Evolutionary conservation across 1,284 basidiomycete genomes (phyloP), one percentile per base, ranked within the genome.

Genomic region (Xerocomus cyaneibrunnescens): DNA sequence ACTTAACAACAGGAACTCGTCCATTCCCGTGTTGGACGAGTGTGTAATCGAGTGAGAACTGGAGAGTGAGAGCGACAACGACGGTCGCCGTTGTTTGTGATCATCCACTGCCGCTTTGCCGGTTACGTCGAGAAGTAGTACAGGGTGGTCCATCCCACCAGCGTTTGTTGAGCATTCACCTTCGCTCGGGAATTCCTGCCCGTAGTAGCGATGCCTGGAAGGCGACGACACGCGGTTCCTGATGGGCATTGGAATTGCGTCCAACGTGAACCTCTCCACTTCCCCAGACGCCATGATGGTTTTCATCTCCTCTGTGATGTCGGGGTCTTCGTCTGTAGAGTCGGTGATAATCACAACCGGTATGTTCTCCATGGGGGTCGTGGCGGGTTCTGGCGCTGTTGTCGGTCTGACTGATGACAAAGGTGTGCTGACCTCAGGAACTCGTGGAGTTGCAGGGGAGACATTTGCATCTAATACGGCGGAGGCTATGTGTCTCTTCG

Each of bases 271-370:
- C 13, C 14, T 34, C 13, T 1, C 27, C 4, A 5, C 36, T n/a
- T 48, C 51, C 23, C 12, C 16, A 4, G 61, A 50, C 0, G 60
- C 57, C 12, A 39, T 13, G 5, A 45, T 17, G 28, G 42, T 47
- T 17, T 59, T 62, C 7, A 6, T 16, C 16, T 57, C 61, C 0
- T 41, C 51, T 12, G 37, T 32, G 21, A 19, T 39, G 5, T 28
- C 25, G 6, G 36, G 16, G 2, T 23, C 52, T 7, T 6, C 23
- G 9, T 56, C 51, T 1, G 50, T 56, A 0, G 60, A 56, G 14
- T 56, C 50, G 25, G 61, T 52, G 35, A 65, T 52, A 7, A 59
- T 51, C 4, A 64, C 52, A 6, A 65, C 40, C 2, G 63, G 60
- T 19, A 63, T 46, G 35, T 45, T 50, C 8, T 59, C 62, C 27